Base-by-base conservation (phyloP, 495 filamentous ascomycete species). In the Recurvomyces mirabilis region DNA sequence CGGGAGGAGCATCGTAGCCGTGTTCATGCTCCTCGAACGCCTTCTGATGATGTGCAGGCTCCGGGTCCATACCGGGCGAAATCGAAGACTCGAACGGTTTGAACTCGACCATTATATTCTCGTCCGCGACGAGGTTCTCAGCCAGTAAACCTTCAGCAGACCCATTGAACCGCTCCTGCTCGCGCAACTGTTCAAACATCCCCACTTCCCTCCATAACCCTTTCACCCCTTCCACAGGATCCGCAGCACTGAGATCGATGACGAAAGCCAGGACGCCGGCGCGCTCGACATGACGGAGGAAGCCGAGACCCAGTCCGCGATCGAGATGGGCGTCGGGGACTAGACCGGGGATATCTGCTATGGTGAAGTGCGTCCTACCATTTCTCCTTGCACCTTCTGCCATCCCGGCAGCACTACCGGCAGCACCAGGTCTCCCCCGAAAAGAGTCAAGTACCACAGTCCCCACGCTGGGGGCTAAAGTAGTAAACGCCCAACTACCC, bases 401-500 rank as follows among this genome's bases (percentile, higher is more conserved):
- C 55, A 37, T 40, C 38, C 40, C 5, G 33, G 68, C 61, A n/a
- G n/a, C n/a, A n/a, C n/a, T n/a, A n/a, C n/a, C n/a, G n/a, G n/a
- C n/a, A n/a, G n/a, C n/a, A n/a, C n/a, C n/a, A 1, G 81, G 71
- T 1, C 84, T 72, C 3, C 91, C 86, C 38, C 73, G 77, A 60
- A 83, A 68, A 49, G 89, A 70, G 54, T 95, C 91, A 22, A 96
- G 69, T 5, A 95, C 81, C 12, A 96, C 85, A 0, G 93, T 98
- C 28, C 91, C 91, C 46, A 98, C 88, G 55, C 87, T 94, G 0
- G 91, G 91, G 31, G 84, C 79, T 5, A 98, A 69, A 0, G 91
- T 98, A 4, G 91, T 98, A 57, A 98, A 98, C 15, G 86, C 91
- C 91, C 91, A 98, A 56, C 85, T 75, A 18, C 91, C 91, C 21